These are phyloP conservation scores for Magnaporthales sp. DNA, from an alignment of 2,329 filamentous ascomycete genomes.

Conservation along the genomic window DNA sequence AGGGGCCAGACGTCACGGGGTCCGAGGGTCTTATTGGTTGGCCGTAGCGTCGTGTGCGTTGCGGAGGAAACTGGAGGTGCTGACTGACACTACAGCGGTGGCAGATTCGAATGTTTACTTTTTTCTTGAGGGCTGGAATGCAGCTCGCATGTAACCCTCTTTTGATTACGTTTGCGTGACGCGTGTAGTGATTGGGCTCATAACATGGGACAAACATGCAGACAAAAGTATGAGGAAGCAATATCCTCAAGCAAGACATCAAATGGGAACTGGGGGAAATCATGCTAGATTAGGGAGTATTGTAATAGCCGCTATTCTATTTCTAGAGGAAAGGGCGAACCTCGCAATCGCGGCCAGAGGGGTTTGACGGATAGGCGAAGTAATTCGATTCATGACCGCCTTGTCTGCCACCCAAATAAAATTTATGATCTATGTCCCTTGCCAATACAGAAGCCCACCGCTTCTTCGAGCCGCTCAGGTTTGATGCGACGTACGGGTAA, in stretches of 20 bases:
- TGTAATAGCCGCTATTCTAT: neutral
- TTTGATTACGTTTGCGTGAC: neutral
- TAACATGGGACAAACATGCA: neutral
- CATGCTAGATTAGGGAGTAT: neutral
- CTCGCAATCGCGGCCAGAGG: neutral
- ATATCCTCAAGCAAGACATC: no score
- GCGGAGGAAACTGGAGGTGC: neutral
- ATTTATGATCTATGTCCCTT: neutral
- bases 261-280: neutral
- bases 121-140: neutral
- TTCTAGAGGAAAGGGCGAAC: neutral
- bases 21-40: neutral
- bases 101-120: neutral
- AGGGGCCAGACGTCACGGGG: neutral
- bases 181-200: neutral
- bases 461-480: neutral
- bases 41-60: neutral
- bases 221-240: no score
- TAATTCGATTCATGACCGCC: neutral
- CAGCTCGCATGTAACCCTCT: constrained; percentile 1
- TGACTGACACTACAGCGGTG: neutral
- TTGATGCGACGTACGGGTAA: neutral
- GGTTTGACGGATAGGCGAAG: neutral
- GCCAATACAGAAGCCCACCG: neutral
- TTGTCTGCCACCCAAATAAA: neutral